Conservation (phyloP, 2,329 filamentous ascomycete genomes). For the Conoideocrella luteorostrata region DNA sequence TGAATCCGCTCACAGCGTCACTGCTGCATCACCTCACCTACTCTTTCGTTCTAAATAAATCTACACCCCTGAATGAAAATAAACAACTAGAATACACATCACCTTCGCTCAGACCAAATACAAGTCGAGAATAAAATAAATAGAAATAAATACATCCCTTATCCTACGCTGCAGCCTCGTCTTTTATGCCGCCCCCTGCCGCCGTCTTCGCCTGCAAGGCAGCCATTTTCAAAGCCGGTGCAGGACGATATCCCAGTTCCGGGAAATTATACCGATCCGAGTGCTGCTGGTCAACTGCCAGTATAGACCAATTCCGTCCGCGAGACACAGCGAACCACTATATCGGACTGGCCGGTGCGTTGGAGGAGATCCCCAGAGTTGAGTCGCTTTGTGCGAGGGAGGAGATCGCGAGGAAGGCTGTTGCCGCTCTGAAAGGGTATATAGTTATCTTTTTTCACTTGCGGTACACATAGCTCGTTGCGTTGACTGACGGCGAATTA, state of each 20-base stretch:
- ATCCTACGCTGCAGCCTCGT: constrained; percentile 31
- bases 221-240: constrained; percentile 53
- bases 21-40: too few relatives aligned
- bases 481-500: background rate
- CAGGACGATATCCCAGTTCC: constrained; percentile 43
- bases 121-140: too few relatives aligned
- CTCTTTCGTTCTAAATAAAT: too few relatives aligned
- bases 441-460: constrained; percentile 19
- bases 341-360: constrained; percentile 49
- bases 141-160: background rate
- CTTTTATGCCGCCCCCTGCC: constrained; percentile 41
- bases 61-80: too few relatives aligned
- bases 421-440: constrained; percentile 59
- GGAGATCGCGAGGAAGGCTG: constrained; percentile 47
- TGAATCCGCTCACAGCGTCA: too few relatives aligned
- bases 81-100: too few relatives aligned
- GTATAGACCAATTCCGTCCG: constrained; percentile 61
- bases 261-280: constrained; percentile 52
- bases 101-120: too few relatives aligned
- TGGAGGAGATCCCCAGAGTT: constrained; percentile 58
- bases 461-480: background rate
- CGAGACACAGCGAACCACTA: constrained; percentile 54
- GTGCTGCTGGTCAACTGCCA: constrained; percentile 43
- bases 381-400: constrained; percentile 57
- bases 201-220: constrained; percentile 44